These are phyloP conservation scores for Pestalotiopsis sp. DNA, from an alignment of 2,329 filamentous ascomycete species.

Conservation along the genomic window DNA sequence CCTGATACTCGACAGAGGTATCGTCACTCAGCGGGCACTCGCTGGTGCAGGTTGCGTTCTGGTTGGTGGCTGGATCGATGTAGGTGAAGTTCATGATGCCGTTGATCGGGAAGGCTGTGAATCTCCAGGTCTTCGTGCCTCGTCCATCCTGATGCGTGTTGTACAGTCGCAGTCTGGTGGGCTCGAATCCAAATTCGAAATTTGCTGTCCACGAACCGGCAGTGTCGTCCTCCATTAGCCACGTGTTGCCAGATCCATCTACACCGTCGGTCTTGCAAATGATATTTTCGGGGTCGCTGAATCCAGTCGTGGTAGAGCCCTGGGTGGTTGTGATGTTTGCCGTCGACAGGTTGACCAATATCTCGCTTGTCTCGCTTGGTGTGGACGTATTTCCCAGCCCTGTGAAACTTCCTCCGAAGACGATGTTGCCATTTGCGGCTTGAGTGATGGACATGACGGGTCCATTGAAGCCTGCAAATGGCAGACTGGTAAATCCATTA, in stretches of 20 bases:
- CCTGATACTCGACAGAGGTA: slow-evolving; percentile 70
- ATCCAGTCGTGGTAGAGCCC: slow-evolving; percentile 64
- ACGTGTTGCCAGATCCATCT: slow-evolving; percentile 77
- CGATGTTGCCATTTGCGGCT: slow-evolving; percentile 78
- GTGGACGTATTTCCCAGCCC: slow-evolving; percentile 81
- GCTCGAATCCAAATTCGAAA: slow-evolving; percentile 83
- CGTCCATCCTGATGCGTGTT: slow-evolving; percentile 85
- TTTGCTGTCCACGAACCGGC: slow-evolving; percentile 82
- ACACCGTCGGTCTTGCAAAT: slow-evolving; percentile 73
- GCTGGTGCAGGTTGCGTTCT: slow-evolving; percentile 74
- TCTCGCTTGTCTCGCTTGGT: slow-evolving; percentile 68
- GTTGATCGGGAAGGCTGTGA: slow-evolving; percentile 80
- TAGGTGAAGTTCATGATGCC: slow-evolving; percentile 98
- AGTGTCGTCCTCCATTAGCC: slow-evolving; percentile 76
- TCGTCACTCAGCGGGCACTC: slow-evolving; percentile 83
- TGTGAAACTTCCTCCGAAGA: slow-evolving; percentile 91
- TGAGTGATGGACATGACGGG: slow-evolving; percentile 85
- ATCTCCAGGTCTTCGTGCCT: slow-evolving; percentile 86
- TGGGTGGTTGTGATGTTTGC: slow-evolving; percentile 72
- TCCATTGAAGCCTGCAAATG: slow-evolving; percentile 94
- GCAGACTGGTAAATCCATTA: slow-evolving; percentile 75
- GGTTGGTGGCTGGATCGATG: slow-evolving; percentile 71
- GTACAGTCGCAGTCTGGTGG: slow-evolving; percentile 83
- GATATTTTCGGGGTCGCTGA: slow-evolving; percentile 77
- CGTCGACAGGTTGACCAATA: slow-evolving; percentile 83